Evolutionary conservation across 208 protist species (phyloP), one percentile per base, ranked within the genome.

Genomic region (Crithidia mellificae): DNA sequence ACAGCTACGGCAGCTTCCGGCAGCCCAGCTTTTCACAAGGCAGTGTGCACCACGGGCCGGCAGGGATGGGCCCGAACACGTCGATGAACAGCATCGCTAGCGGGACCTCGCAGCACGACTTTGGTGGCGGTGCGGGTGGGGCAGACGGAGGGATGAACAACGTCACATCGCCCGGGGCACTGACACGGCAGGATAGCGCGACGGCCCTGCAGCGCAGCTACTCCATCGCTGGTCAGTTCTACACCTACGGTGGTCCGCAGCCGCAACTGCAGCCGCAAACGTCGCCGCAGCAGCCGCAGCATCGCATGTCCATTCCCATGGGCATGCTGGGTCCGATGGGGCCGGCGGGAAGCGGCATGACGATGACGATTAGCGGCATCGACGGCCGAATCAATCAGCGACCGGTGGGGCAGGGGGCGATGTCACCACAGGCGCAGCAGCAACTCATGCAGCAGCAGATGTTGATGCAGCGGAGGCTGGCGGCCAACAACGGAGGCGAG

Each of bases 161-260:
- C 17, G 41, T 6, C 41, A 46, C 41, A 20, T 32, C 44, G 34
- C 30, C 22, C 9, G 49, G 9, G 25, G 6, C 36, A 49, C 38
- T 66, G 15, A 19, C 41, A 25, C 80, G 72, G n/a, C 72, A 83
- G 30, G 77, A 82, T 54, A 85, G 72, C 68, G 30, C 58, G 6
- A 72, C 30, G 9, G 47, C 53, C 6, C 46, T 85, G 1, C 71
- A 81, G 58, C 71, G 76, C 47, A 69, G 50, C 41, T 79, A 80
- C 52, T 81, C 74, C 64, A 80, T 82, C 27, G 59, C 80, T 2
- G 76, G 76, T 3, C 76, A 82, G 62, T 82, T 85, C 53, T 79
- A 67, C 51, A 53, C 64, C 49, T 72, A 66, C 59, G 57, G 7
- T 38, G 34, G 27, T 5, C 34, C 34, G 34, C 34, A 38, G 34